Percentiles rank a stretch among this genome's conserved stretches.
Conservation (phyloP, 2,329 filamentous ascomycete species). For the Cryphonectria parasitica region DNA sequence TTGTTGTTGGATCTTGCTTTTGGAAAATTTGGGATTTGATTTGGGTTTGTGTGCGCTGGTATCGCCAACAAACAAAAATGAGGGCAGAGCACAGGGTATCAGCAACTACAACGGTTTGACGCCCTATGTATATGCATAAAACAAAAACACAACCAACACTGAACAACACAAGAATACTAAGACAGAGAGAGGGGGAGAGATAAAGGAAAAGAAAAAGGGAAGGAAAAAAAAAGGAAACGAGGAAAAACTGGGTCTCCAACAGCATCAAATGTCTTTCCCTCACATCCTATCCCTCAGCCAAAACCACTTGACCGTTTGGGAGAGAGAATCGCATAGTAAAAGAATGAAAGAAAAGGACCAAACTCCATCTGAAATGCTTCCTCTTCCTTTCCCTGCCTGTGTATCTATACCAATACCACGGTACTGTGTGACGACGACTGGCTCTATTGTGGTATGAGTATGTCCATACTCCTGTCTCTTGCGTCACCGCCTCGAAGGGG, state of each 20-base stretch:
- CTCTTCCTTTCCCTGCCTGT: background rate
- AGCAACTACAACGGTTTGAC: constrained; percentile 22
- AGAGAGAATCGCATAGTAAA: background rate
- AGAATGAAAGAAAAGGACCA: background rate
- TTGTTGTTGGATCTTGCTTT: background rate
- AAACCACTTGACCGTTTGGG: background rate
- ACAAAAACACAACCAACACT: background rate
- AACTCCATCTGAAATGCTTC: constrained; percentile 4
- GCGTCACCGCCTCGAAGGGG: no score
- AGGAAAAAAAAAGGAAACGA: background rate
- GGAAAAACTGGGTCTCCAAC: background rate
- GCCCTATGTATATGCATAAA: constrained; percentile 23
- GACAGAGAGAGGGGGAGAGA: background rate
- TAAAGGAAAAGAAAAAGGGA: background rate
- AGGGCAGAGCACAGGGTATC: constrained; percentile 24
- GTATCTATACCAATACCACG: background rate
- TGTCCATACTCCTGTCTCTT: background rate
- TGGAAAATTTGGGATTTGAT: background rate
- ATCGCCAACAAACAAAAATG: background rate
- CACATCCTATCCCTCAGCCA: background rate
- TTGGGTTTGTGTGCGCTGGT: background rate
- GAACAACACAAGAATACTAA: background rate
- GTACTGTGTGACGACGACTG: background rate
- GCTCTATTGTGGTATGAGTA: background rate
- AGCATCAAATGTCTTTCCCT: background rate